Evolutionary conservation across 2,329 filamentous ascomycete genomes (phyloP).

Genomic region (Cordyceps fumosorosea): DNA sequence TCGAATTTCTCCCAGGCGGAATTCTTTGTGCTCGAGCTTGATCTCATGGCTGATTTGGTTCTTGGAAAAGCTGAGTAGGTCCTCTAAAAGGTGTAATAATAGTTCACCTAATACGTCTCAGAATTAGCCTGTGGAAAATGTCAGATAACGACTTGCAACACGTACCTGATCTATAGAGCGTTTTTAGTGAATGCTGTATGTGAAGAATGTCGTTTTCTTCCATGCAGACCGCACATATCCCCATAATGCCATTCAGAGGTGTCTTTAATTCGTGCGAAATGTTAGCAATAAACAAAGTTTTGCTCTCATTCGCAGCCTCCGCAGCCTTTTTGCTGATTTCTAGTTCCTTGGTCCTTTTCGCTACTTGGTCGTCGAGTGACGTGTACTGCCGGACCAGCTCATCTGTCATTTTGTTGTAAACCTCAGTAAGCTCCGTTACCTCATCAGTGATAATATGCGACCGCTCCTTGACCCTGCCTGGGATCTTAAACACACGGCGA

Average conservation of each 20-base stretch:
- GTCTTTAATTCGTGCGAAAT: constrained; percentile 86
- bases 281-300: constrained; percentile 95
- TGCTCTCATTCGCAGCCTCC: constrained; percentile 93
- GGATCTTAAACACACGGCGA: constrained; percentile 70
- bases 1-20: constrained; percentile 74
- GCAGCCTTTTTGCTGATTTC: constrained; percentile 88
- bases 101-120: constrained; percentile 49
- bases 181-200: constrained; percentile 77
- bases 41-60: constrained; percentile 88
- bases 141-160: background rate
- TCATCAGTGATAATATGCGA: constrained; percentile 78
- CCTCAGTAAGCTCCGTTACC: constrained; percentile 71
- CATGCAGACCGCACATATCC: constrained; percentile 91
- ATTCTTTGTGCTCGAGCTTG: constrained; percentile 76
- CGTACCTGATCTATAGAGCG: constrained; percentile 73
- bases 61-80: constrained; percentile 87
- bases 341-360: constrained; percentile 73
- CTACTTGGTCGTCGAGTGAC: constrained; percentile 76
- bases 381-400: constrained; percentile 83
- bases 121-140: background rate
- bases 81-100: constrained; percentile 77
- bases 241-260: constrained; percentile 89
- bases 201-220: constrained; percentile 73
- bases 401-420: constrained; percentile 92
- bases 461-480: constrained; percentile 69